These are phyloP conservation scores for Yamadazyma spencermartinsiae DNA, from an alignment of 1,139 yeast genomes.

Conservation along the genomic window DNA sequence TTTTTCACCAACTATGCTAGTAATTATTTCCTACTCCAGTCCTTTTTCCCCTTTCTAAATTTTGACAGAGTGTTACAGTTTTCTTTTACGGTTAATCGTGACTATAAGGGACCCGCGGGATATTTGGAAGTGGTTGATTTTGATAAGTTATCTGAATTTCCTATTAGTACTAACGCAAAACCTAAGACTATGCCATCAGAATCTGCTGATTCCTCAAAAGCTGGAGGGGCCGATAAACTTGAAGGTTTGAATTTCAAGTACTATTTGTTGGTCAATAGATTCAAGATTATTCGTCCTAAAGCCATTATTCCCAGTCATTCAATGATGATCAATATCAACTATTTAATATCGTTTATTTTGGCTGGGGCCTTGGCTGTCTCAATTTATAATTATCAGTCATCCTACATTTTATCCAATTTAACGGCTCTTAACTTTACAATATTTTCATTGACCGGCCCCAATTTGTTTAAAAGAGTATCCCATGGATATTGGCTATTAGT, in stretches of 20 bases:
- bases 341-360: conserved; percentile 24
- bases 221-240: conserved; percentile 13
- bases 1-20: conserved; percentile 3
- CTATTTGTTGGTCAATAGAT: conserved; percentile 1
- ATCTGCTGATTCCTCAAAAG: neutral
- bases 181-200: no score
- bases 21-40: conserved; percentile 1
- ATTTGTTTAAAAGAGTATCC: conserved; percentile 1
- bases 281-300: conserved; percentile 17
- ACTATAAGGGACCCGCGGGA: conserved; percentile 9
- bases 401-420: conserved; percentile 26
- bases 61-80: neutral
- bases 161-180: neutral
- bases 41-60: neutral
- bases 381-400: conserved; percentile 23
- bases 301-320: conserved; percentile 21
- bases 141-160: conserved; percentile 13
- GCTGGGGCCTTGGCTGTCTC: conserved; percentile 18
- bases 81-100: conserved; percentile 5
- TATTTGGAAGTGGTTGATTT: conserved; percentile 11
- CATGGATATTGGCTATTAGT: conserved; percentile 1
- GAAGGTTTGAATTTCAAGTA: conserved; percentile 3
- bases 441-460: neutral
- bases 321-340: conserved; percentile 31
- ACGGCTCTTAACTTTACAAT: conserved; percentile 34